Evolutionary conservation across 495 filamentous ascomycete species (phyloP), one percentile per base, ranked within the genome.

Genomic region (Hypoxylon subgilvum): DNA sequence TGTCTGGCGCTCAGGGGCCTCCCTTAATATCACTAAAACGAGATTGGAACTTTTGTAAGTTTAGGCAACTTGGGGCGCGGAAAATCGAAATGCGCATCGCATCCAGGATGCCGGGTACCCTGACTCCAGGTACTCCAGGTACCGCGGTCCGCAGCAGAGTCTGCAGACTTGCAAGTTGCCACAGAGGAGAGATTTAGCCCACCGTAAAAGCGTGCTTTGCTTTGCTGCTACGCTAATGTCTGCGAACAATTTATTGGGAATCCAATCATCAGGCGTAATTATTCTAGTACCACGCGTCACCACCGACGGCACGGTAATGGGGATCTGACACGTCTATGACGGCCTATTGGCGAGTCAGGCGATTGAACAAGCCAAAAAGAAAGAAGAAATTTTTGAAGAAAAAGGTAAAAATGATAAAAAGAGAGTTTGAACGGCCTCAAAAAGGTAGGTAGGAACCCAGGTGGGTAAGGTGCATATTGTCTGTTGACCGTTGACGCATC

Each of bases 261-360:
- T 35, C 61, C 50, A 64, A 64, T 64, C 61, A 64, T 58, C 46
- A 34, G 53, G 45, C 44, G 44, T 50, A 50, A 58, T 50, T 23
- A 23, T 51, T 46, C 54, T 39, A 50, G 49, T 54, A 55, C 42
- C 61, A 52, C 54, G 54, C 49, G 61, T 59, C 61, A 58, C 43
- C 54, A 34, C 32, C 54, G 54, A 47, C 61, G 54, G 49, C 49
- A 51, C 54, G 54, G 61, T 41, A 64, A 55, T 59, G 34, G 54
- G 18, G 38, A 59, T 64, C 61, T 64, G 45, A 64, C 61, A 64
- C 55, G 45, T 54, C n/a, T 28, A 59, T 64, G 61, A 64, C 61
- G 54, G 61, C 36, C 22, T 40, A 52, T 51, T 51, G 38, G 54
- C 54, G 61, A 58, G 54, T 55, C 49, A 63, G 25, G 52, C 36